Percentiles rank a stretch among this genome's conserved stretches.
Evolutionary conservation across 305 asterid species (phyloP).

Genomic region (Coffea humblotiana): DNA sequence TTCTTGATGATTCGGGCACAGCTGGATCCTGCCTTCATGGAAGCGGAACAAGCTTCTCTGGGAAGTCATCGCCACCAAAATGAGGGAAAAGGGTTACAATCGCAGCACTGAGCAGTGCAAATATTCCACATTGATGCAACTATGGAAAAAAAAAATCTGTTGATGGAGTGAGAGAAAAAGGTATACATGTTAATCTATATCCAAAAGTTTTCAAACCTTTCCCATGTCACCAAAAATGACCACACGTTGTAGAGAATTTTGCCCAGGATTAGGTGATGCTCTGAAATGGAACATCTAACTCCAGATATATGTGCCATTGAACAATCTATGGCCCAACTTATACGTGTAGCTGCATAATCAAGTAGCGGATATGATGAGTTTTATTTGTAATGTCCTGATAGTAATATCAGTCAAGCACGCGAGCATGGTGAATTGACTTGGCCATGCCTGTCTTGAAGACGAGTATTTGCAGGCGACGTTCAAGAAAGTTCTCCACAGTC

Average conservation of each 20-base stretch:
- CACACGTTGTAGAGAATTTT: conserved; percentile 83
- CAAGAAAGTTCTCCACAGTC: conserved; percentile 41
- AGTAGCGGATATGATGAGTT: no score
- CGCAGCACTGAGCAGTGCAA: conserved; percentile 96
- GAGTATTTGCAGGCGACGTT: conserved; percentile 37
- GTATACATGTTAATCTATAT: not conserved
- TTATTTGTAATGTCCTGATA: no score
- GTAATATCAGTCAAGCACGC: conserved; percentile 2
- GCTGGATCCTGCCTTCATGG: conserved; percentile 80
- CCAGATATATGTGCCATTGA: conserved; percentile 66
- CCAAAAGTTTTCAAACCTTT: conserved; percentile 47
- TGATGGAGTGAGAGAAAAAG: not conserved
- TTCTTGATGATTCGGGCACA: conserved; percentile 82
- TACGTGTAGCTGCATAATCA: conserved; percentile 58
- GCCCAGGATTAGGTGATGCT: conserved; percentile 90
- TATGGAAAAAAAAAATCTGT: no score
- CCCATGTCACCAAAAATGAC: conserved; percentile 94
- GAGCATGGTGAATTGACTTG: conserved; percentile 40
- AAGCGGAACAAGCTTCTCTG: conserved; percentile 78
- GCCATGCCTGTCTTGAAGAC: conserved; percentile 45
- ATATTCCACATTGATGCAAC: conserved; percentile 11
- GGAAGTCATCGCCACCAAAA: conserved; percentile 78
- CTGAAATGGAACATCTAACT: conserved; percentile 63
- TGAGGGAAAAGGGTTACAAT: conserved; percentile 80
- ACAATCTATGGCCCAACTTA: conserved; percentile 67